Conservation (phyloP, 495 filamentous ascomycete genomes). For the Xylaria grammica region DNA sequence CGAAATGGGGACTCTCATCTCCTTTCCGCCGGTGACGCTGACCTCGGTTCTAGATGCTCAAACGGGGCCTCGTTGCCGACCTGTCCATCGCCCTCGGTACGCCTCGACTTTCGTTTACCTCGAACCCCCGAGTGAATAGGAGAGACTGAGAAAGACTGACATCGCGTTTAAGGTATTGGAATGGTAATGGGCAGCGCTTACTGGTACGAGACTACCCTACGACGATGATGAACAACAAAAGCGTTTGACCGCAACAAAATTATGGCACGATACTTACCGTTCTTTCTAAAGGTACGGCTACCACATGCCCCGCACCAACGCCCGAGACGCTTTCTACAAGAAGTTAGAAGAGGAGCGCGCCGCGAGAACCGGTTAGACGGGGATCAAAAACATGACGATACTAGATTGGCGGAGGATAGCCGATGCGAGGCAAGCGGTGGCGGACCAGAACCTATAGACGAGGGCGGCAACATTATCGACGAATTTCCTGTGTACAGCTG, state of each 20-base stretch:
- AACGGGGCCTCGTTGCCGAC: slow-evolving; percentile 53
- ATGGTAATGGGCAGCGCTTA: slow-evolving; percentile 49
- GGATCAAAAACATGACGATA: background rate
- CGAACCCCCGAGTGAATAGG: background rate
- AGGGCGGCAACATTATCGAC: slow-evolving; percentile 9
- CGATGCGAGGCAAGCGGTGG: background rate
- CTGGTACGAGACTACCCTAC: slow-evolving; percentile 45
- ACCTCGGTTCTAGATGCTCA: slow-evolving; percentile 51
- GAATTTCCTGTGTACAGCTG: slow-evolving; percentile 11
- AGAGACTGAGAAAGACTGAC: slow-evolving; percentile 16
- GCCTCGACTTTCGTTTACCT: slow-evolving; percentile 22
- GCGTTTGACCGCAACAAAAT: background rate
- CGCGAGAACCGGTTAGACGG: slow-evolving; percentile 27
- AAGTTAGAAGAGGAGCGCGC: slow-evolving; percentile 55
- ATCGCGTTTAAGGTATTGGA: slow-evolving; percentile 43
- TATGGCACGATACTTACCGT: slow-evolving; percentile 25
- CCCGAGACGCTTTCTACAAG: slow-evolving; percentile 53
- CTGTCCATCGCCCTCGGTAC: slow-evolving; percentile 51
- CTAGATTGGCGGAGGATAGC: background rate
- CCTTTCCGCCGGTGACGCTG: slow-evolving; percentile 19
- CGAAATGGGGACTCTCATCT: too few relatives aligned
- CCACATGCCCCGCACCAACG: slow-evolving; percentile 56
- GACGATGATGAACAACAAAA: background rate
- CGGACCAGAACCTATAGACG: slow-evolving; percentile 8
- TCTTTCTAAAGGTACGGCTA: slow-evolving; percentile 52